Evolutionary conservation across 2,329 filamentous ascomycete genomes (phyloP).

Genomic region (Sporothrix brunneoviolacea): DNA sequence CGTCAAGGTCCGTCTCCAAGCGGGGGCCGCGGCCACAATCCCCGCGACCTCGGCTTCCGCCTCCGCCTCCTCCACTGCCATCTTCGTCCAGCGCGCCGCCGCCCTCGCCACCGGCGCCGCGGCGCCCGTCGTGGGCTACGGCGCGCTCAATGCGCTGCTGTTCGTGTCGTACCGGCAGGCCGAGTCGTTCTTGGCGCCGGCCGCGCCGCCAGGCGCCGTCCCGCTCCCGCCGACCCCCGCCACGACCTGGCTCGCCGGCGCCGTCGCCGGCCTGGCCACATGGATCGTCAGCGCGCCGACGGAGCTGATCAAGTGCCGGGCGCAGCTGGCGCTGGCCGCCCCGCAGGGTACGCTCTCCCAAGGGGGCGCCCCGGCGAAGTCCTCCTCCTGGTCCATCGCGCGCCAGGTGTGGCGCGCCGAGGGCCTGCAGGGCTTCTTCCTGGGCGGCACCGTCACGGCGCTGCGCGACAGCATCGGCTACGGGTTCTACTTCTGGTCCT

Average conservation of each 20-base stretch:
- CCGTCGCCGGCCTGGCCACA: conserved; percentile 73
- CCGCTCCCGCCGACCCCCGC: conserved; percentile 41
- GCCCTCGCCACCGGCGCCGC: conserved; percentile 59
- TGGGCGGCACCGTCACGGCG: conserved; percentile 74
- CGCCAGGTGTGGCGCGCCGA: conserved; percentile 50
- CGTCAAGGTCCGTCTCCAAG: conserved; percentile 75
- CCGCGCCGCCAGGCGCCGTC: neutral
- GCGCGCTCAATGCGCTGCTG: conserved; percentile 81
- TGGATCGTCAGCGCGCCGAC: conserved; percentile 84
- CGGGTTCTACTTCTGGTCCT: conserved; percentile 95
- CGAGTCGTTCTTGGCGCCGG: conserved; percentile 54
- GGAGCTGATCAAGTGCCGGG: conserved; percentile 83
- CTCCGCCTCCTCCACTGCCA: neutral
- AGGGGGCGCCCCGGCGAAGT: no score
- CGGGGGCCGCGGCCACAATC: conserved; percentile 55
- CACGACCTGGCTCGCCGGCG: conserved; percentile 70
- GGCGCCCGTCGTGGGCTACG: conserved; percentile 82
- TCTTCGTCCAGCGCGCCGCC: conserved; percentile 3
- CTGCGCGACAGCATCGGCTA: conserved; percentile 86
- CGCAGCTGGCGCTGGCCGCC: conserved; percentile 53
- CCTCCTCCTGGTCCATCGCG: conserved; percentile 58
- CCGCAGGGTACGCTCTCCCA: no score
- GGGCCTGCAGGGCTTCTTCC: conserved; percentile 66
- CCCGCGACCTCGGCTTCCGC: conserved; percentile 45
- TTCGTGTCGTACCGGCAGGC: conserved; percentile 87